Base-by-base conservation (phyloP, 2,329 filamentous ascomycete species). In the Diaporthe sp. region DNA sequence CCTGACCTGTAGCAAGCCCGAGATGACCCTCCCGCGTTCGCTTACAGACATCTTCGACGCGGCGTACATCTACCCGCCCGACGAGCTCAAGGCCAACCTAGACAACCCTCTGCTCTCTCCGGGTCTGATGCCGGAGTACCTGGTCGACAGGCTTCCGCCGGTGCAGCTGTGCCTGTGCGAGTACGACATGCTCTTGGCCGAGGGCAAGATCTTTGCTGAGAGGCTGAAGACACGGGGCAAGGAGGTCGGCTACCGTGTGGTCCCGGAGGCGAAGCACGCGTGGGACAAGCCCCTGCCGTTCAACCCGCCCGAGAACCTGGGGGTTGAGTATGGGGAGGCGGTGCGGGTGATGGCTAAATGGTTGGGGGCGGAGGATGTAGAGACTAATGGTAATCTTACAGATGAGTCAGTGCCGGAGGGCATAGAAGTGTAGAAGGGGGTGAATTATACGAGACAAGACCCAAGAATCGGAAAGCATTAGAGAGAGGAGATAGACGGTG, bases 11-110 rank as follows among this genome's bases (percentile, higher is more conserved):
- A 79, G 84, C 4, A 85, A 86, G 2, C 91, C 91, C 0, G 90
- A 92, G 47, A 87, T 89, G 68, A 91, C 91, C 9, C 84, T 93
- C 2, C 88, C 91, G 2, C 85, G 88, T 9, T 84, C 86, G 25
- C 84, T 93, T 76, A 92, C 91, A 0, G 88, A 91, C 75, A 86
- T 93, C 5, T 92, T 93, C 78, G 92, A 93, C 80, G 87, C 89
- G 9, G 89, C 88, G 0, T 93, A 93, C 80, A 85, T 93, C 42
- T 88, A 89, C 75, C 90, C 90, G 4, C 84, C 87, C 6, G 84
- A 87, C 8, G 82, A 86, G 1, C 81, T 85, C 13, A 81, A 85
- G 10, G 82, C 88, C 47, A 85, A 90, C 12, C 83, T 84, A 2
- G 87, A 91, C 75, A 75, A 76, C 61, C 90, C 89, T 2, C 88